These are phyloP conservation scores for Pseudonitzschia multistriata DNA, from an alignment of 108 stramenopile genomes.

Conservation along the genomic window DNA sequence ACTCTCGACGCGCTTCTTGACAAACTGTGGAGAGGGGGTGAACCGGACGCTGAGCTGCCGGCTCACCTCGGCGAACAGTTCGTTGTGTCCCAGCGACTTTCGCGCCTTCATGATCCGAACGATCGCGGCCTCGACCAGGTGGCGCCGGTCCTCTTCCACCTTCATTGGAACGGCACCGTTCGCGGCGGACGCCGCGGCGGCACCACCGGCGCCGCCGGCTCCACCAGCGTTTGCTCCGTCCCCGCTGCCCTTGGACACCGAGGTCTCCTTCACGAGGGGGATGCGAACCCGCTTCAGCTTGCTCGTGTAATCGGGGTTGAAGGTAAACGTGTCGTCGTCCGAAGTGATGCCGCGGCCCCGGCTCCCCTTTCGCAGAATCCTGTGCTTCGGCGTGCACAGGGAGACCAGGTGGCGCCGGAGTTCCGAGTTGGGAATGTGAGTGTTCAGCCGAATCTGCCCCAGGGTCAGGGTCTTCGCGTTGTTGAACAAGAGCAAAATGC, in stretches of 20 bases:
- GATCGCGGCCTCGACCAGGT: constrained; percentile 93
- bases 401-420: constrained; percentile 93
- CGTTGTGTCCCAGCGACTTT: constrained; percentile 90
- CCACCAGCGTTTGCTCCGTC: constrained; percentile 19
- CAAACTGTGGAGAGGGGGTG: constrained; percentile 82
- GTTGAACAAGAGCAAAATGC: constrained; percentile 96
- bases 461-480: constrained; percentile 71
- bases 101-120: constrained; percentile 98
- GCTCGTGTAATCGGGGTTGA: constrained; percentile 87
- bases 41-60: constrained; percentile 82
- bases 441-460: constrained; percentile 73
- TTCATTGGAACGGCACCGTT: constrained; percentile 68
- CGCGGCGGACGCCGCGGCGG: constrained; percentile 34
- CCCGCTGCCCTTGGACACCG: constrained; percentile 22
- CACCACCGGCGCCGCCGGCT: constrained; percentile 20
- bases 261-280: constrained; percentile 86
- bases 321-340: constrained; percentile 89
- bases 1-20: constrained; percentile 95
- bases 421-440: constrained; percentile 89
- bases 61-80: constrained; percentile 92
- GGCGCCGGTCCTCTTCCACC: constrained; percentile 90
- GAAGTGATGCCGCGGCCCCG: constrained; percentile 89
- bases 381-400: constrained; percentile 93
- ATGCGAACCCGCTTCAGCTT: constrained; percentile 90
- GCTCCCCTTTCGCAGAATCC: constrained; percentile 88